Evolutionary conservation across 2,329 filamentous ascomycete species (phyloP), one percentile per base, ranked within the genome.

Genomic region (Didymella segeticola): DNA sequence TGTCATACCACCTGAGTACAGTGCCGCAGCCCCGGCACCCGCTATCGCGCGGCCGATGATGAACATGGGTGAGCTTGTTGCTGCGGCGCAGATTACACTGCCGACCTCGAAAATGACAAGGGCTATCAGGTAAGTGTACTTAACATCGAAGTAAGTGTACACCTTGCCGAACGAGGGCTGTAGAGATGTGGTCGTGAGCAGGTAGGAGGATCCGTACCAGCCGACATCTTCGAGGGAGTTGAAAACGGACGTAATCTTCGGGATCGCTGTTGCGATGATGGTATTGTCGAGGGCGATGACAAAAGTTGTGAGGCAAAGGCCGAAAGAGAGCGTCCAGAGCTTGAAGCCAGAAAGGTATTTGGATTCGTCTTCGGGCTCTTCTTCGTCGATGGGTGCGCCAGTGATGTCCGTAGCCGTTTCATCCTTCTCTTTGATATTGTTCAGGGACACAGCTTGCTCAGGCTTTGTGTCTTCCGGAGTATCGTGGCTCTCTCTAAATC

Each of bases 91-190:
- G n/a, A 87, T 67, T 3, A 82, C 59, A 0, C 80, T 83, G 2
- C 84, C 84, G 0, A 85, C 19, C 47, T 79, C 76, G 56, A 79
- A 80, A 17, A 79, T 62, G 1, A 73, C n/a, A 23, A 86, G 73
- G 36, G 78, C 69, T 49, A 75, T 69, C 5, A 86, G 72, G 63
- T 82, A 86, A 1, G 76, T 77, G 43, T 73, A 81, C 60, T 81
- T 81, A 53, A 84, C 76, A 11, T 78, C 72, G 59, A 85, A 85
- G 67, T 82, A 83, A 43, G 83, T 86, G 7, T 85, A 89, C 2
- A 87, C 83, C 71, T 82, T 82, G 22, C 78, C 82, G 34, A 76
- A 81, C 1, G 77, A 77, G 4, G 79, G 79, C 51, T 80, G 79
- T 0, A 76, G 57, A 1, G 74, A 66, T 30, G 72, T 75, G 6